Conservation (phyloP, 208 protist species). For the Entamoeba histolytica region DNA sequence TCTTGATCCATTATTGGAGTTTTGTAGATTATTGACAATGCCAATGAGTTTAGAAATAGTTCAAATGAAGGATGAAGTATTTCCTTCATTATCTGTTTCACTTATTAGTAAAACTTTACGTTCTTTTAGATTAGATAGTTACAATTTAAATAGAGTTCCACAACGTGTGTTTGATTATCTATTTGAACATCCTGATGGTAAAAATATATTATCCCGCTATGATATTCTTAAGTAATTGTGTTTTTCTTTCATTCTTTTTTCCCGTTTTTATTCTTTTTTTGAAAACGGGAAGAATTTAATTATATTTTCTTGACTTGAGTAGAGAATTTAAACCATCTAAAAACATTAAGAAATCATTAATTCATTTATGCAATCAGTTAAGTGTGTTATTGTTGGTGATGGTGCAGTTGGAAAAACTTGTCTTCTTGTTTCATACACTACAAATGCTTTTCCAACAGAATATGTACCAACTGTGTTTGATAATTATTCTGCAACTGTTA, state of each 20-base stretch:
- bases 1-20: not conserved
- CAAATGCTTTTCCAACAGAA: constrained; percentile 9
- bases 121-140: not conserved
- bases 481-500: constrained; percentile 21
- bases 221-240: no score
- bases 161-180: not conserved
- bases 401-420: constrained; percentile 23
- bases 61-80: not conserved
- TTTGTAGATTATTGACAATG: not conserved
- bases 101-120: not conserved
- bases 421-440: constrained; percentile 4
- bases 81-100: not conserved
- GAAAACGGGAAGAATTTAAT: no score
- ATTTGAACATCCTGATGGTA: not conserved
- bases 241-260: no score
- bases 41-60: not conserved
- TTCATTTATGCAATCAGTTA: not conserved
- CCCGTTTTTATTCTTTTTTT: no score
- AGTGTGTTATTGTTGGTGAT: constrained; percentile 17
- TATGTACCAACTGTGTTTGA: constrained; percentile 30
- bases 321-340: no score
- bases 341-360: no score
- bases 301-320: no score
- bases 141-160: not conserved
- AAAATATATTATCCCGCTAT: no score